Conservation (phyloP, 768 basidiomycete species). For the Ramaria sp. region DNA sequence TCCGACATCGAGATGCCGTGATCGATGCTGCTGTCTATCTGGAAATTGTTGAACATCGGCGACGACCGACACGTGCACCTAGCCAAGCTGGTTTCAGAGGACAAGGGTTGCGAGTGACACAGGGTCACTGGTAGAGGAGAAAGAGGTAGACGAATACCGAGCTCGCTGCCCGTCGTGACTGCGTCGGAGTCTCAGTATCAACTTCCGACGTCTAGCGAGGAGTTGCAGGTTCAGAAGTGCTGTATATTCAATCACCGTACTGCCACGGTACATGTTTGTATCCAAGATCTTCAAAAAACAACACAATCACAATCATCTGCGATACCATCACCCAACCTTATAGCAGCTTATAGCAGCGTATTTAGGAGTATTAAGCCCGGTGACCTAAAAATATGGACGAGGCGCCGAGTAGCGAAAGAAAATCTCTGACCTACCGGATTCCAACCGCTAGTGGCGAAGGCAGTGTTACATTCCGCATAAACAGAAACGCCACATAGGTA, state of each 20-base stretch:
- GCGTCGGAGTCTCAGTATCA: slow-evolving; percentile 3
- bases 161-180: slow-evolving; percentile 2
- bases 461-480: background rate
- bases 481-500: background rate
- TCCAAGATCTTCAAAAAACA: background rate
- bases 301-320: background rate
- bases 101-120: background rate
- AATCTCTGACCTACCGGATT: slow-evolving; percentile 5
- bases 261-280: background rate
- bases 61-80: background rate
- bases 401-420: background rate
- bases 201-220: background rate
- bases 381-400: background rate
- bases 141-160: background rate
- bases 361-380: background rate
- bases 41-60: slow-evolving; percentile 10
- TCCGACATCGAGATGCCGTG: slow-evolving; percentile 8
- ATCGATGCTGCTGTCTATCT: slow-evolving; percentile 9
- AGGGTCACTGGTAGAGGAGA: background rate
- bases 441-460: no score
- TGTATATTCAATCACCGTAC: background rate
- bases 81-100: background rate
- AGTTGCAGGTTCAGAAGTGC: background rate
- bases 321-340: background rate
- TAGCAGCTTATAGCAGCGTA: background rate